Evolutionary conservation across 2,329 filamentous ascomycete species (phyloP), one percentile per base, ranked within the genome.

Genomic region (Ceratocystis alfenasii): DNA sequence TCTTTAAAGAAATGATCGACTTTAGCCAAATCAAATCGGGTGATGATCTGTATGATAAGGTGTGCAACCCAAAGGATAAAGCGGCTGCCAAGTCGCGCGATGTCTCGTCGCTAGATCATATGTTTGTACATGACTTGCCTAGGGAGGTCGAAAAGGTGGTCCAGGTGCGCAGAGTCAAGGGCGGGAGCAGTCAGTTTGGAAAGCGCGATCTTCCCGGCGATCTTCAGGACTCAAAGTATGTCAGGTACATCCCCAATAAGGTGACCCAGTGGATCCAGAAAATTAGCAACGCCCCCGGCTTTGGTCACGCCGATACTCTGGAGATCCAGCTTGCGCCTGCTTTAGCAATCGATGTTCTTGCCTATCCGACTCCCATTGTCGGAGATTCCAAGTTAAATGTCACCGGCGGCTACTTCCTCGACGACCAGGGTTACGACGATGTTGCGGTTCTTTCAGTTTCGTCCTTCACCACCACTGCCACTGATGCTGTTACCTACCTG

Each of bases 351-450:
- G 22, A 63, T n/a, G 25, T 69, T 44, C 66, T 65, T 8, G 68
- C 69, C 45, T 75, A 75, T 28, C 75, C 75, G 0, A 68, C 66
- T 60, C 74, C 75, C 0, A 68, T 73, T 2, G 68, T 75, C 3
- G 69, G 72, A 1, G 71, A 73, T 62, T 70, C 68, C 17, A 71
- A 70, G 5, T 71, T 71, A 28, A 71, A 72, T 33, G 67, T 69
- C 8, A 74, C 73, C 0, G 65, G 73, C 5, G 74, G 75, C 4
- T 76, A 76, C 64, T 76, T 73, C 67, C 70, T 76, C 22, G 71
- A 72, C 2, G 75, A 74, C 6, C 70, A 71, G 1, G 74, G 73
- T 0, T 71, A 75, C 30, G 70, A 75, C 2, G 70, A 76, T 62
- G 72, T 75, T 0, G 74, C 74, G 1, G 74, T 76, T 6, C 70